phyloP scores from a whole-genome alignment of 306 rosid genomes.

The Quercus mongolica region DNA sequence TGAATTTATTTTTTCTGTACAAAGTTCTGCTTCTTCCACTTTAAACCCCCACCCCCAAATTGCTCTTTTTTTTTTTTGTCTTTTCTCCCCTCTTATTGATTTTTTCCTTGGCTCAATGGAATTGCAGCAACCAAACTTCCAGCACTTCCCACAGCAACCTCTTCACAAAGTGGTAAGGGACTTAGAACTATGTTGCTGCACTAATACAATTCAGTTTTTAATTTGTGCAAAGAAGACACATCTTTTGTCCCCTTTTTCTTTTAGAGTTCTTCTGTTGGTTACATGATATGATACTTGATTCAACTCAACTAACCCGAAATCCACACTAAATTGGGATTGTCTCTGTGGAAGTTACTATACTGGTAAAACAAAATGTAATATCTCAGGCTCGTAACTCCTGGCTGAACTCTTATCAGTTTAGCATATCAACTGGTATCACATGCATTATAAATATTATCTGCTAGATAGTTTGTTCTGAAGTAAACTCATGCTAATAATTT shows the following conservation, averaged over 20 bases:
- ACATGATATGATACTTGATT: not conserved
- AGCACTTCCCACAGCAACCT: constrained; percentile 48
- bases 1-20: not conserved
- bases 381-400: not conserved
- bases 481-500: not conserved
- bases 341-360: no score
- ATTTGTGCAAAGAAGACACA: not conserved
- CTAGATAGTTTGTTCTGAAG: not conserved
- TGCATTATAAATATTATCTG: not conserved
- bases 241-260: not conserved
- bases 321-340: not conserved
- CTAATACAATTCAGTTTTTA: not conserved
- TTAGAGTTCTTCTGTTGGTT: no score
- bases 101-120: constrained; percentile 7
- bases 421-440: not conserved
- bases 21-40: not conserved
- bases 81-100: not conserved
- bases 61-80: not conserved
- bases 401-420: not conserved
- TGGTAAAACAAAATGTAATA: not conserved
- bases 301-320: not conserved
- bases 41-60: not conserved
- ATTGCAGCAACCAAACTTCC: constrained; percentile 50
- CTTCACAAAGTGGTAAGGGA: constrained; percentile 48
- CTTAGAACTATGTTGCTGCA: not conserved